Evolutionary conservation across 495 filamentous ascomycete species (phyloP).

Genomic region (Sporormia fimetaria): DNA sequence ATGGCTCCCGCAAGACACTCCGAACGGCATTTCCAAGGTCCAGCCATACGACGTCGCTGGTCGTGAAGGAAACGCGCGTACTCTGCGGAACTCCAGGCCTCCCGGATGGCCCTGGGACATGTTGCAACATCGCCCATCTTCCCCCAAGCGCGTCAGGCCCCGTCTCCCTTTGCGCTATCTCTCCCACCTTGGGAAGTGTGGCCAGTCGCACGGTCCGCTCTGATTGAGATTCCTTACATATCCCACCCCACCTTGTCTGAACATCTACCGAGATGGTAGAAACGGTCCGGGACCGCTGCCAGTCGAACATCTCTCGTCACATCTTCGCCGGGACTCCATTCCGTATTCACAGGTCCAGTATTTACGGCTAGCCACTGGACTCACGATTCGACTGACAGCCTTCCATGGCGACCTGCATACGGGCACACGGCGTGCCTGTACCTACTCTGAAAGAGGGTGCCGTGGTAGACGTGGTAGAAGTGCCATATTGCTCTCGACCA

Average conservation of each 20-base stretch:
- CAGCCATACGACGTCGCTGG: conserved; percentile 23
- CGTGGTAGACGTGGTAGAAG: conserved; percentile 28
- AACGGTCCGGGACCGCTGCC: conserved; percentile 15
- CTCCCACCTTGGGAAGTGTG: conserved; percentile 2
- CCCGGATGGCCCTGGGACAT: conserved; percentile 14
- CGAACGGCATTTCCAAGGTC: conserved; percentile 20
- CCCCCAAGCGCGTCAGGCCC: conserved; percentile 15
- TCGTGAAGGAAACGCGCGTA: conserved; percentile 6
- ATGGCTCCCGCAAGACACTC: conserved; percentile 3
- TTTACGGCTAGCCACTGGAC: conserved; percentile 22
- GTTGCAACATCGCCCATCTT: conserved; percentile 22
- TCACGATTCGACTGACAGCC: conserved; percentile 1
- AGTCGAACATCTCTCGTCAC: conserved; percentile 26
- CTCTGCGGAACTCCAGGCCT: conserved; percentile 13
- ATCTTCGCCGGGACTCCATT: conserved; percentile 25
- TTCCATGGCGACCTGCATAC: conserved; percentile 27
- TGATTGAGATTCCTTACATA: conserved; percentile 9
- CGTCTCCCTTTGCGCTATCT: conserved; percentile 19
- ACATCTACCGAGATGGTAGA: conserved; percentile 23
- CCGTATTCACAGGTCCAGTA: conserved; percentile 30
- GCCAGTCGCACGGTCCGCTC: conserved; percentile 2
- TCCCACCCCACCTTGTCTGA: conserved; percentile 12
- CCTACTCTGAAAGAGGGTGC: conserved; percentile 21
- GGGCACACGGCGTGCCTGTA: conserved; percentile 14
- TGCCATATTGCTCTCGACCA: conserved; percentile 24